Conservation (phyloP, 495 filamentous ascomycete genomes). For the Geoglossum glabrum region DNA sequence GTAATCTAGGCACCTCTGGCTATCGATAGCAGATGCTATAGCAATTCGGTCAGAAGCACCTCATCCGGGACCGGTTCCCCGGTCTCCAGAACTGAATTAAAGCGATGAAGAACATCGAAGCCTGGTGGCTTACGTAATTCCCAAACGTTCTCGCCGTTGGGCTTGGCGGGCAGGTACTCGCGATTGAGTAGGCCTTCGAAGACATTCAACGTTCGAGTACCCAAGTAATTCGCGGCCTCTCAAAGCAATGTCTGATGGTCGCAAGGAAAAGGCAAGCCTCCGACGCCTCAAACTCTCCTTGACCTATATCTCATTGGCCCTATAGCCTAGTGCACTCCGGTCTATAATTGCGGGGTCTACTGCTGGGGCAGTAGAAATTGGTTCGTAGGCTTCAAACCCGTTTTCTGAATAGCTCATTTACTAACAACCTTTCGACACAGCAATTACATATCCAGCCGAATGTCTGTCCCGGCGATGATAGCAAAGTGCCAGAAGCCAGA, state of each 20-base stretch:
- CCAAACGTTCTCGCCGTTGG: neutral
- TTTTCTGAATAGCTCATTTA: neutral
- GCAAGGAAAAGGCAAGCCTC: neutral
- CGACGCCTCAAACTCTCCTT: neutral
- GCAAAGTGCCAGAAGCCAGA: neutral
- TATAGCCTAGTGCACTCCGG: constrained; percentile 55
- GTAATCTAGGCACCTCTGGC: neutral
- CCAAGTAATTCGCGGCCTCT: neutral
- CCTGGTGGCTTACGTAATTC: neutral
- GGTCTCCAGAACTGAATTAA: too few relatives aligned
- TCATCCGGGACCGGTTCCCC: too few relatives aligned
- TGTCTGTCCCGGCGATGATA: constrained; percentile 30
- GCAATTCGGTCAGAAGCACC: neutral
- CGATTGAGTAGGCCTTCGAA: too few relatives aligned
- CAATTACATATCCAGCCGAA: constrained; percentile 94
- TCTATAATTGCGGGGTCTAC: constrained; percentile 77
- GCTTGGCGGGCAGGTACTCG: neutral
- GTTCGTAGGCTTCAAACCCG: constrained; percentile 22
- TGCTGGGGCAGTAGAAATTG: constrained; percentile 88
- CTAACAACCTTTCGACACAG: constrained; percentile 21
- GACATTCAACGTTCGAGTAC: neutral
- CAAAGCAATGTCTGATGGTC: neutral
- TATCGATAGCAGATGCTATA: neutral
- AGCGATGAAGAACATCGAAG: neutral
- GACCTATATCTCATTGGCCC: neutral